Evolutionary conservation across 2,329 filamentous ascomycete genomes (phyloP).

Genomic region (Aspergillus pseudonomiae): DNA sequence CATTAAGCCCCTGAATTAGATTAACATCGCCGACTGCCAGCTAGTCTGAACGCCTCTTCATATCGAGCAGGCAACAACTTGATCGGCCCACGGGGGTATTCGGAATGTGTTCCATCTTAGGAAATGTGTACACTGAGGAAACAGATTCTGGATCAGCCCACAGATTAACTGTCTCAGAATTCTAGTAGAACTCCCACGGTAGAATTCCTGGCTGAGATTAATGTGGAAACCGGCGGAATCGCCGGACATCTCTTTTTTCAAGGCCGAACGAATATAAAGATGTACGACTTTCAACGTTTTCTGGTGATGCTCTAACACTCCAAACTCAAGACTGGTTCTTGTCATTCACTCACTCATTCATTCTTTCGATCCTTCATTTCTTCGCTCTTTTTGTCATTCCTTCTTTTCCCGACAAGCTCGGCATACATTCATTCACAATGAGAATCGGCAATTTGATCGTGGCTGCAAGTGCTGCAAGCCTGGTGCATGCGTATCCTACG

Average conservation of each 20-base stretch:
- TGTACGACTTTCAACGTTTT: not conserved
- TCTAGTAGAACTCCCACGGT: not conserved
- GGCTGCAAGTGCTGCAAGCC: constrained; percentile 31
- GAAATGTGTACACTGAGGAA: not conserved
- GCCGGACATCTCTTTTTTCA: not conserved
- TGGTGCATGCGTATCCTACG: constrained; percentile 30
- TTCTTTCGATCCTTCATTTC: constrained; percentile 13
- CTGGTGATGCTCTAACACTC: not conserved
- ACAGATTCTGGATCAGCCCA: not conserved
- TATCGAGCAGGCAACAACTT: not conserved
- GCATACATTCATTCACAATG: constrained; percentile 33
- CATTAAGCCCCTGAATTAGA: not conserved
- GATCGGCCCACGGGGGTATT: not conserved
- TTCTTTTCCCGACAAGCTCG: constrained; percentile 27
- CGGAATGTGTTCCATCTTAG: not conserved
- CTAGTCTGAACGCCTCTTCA: not conserved
- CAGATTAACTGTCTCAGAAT: constrained; percentile 3
- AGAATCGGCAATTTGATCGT: constrained; percentile 33
- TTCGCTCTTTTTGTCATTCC: constrained; percentile 18
- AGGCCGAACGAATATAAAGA: not conserved
- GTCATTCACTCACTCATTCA: constrained; percentile 10
- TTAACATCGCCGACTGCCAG: not conserved
- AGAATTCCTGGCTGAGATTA: constrained; percentile 1
- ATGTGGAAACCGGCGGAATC: not conserved
- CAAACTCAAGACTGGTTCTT: constrained; percentile 19